A percentile compares a stretch with the other conserved stretches of the same genome.
These are phyloP conservation scores for Azolla pinnata DNA, from an alignment of 75 land plant genomes.

Conservation along the genomic window DNA sequence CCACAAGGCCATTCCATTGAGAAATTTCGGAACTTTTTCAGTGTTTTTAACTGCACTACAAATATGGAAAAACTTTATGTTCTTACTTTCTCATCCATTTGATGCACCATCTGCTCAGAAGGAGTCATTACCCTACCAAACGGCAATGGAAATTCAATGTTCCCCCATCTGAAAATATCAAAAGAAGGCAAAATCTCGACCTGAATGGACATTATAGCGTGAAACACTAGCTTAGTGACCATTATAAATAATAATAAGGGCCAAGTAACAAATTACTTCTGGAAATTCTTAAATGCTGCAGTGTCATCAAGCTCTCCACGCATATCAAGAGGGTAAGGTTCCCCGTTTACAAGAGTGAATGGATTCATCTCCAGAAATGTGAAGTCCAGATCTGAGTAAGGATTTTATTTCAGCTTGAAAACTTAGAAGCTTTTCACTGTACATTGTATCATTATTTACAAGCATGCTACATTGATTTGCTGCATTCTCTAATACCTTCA, in stretches of 20 bases:
- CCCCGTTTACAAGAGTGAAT: slow-evolving; percentile 76
- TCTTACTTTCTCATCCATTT: slow-evolving; percentile 49
- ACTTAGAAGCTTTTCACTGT: no score
- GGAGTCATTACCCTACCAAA: slow-evolving; percentile 49
- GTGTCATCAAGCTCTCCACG: slow-evolving; percentile 97
- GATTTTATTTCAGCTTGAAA: no score
- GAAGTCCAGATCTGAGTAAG: no score
- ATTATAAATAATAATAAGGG: not conserved
- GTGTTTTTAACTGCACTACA: no score
- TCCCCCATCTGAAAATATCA: slow-evolving; percentile 39
- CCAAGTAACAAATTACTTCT: slow-evolving; percentile 45
- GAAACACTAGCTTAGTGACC: not conserved
- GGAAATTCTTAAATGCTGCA: slow-evolving; percentile 88
- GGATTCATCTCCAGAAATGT: slow-evolving; percentile 93
- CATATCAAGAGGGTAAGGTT: slow-evolving; percentile 92
- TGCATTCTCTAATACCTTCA: no score
- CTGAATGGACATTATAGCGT: no score
- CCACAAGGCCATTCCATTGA: no score
- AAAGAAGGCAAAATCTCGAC: no score
- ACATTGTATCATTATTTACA: no score
- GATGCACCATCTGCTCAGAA: slow-evolving; percentile 29
- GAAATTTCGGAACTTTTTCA: no score
- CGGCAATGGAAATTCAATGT: slow-evolving; percentile 43
- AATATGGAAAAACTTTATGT: no score
- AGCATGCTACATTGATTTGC: no score